Conservation (phyloP, 1,284 basidiomycete species). For the Trametes hirsuta region DNA sequence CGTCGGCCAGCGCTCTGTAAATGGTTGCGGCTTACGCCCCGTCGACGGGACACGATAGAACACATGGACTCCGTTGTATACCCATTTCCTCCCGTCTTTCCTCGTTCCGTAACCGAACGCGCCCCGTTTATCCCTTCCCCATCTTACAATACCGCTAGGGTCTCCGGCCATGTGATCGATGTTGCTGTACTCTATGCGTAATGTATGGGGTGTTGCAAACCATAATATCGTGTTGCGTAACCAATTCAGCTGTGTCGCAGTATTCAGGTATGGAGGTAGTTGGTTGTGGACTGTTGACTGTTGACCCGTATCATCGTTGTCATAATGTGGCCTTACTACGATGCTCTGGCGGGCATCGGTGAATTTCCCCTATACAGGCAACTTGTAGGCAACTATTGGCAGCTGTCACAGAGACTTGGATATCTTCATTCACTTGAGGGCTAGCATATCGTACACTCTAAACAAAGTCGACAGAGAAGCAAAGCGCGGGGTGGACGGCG, state of each 20-base stretch:
- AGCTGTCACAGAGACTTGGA: background rate
- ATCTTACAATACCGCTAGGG: too few relatives aligned
- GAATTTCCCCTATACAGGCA: too few relatives aligned
- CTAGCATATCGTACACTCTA: constrained; percentile 7
- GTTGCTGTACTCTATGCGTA: constrained; percentile 3
- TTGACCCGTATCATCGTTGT: too few relatives aligned
- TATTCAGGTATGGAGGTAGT: background rate
- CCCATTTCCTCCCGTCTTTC: background rate
- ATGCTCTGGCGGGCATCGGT: too few relatives aligned
- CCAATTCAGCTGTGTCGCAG: background rate
- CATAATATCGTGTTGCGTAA: background rate
- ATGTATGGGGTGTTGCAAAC: background rate
- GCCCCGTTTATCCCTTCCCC: background rate
- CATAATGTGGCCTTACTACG: too few relatives aligned
- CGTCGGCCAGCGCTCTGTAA: background rate
- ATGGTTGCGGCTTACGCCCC: background rate
- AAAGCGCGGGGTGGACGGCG: background rate
- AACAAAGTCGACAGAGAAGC: background rate
- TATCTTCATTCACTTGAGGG: background rate
- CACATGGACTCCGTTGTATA: too few relatives aligned
- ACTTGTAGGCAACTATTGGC: background rate
- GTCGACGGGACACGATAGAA: too few relatives aligned
- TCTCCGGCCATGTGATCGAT: background rate
- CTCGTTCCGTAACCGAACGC: background rate
- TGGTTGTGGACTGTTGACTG: background rate